Evolutionary conservation across 768 basidiomycete genomes (phyloP).

Genomic region (Kwoniella heveanensis): DNA sequence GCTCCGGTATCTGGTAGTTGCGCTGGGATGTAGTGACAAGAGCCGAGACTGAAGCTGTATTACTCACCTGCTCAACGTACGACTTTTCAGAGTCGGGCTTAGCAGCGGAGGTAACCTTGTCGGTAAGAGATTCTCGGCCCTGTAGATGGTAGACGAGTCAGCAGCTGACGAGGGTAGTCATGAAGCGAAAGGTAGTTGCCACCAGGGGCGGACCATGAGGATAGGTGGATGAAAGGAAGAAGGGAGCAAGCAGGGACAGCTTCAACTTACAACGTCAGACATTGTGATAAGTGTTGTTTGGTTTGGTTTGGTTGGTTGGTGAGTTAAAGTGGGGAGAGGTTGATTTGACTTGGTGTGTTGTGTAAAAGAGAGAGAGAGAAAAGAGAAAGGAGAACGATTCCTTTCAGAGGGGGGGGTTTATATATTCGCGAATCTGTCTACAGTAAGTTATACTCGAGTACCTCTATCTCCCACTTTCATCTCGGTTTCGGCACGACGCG

Average conservation of each 20-base stretch:
- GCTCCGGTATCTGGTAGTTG: no score
- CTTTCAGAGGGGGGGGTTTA: conserved; percentile 20
- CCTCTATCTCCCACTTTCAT: no score
- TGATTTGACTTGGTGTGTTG: conserved; percentile 9
- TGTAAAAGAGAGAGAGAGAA: conserved; percentile 16
- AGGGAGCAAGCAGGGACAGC: no score
- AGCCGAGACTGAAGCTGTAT: no score
- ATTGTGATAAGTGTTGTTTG: conserved; percentile 35
- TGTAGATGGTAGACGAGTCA: no score
- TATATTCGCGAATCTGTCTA: conserved; percentile 19
- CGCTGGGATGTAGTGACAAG: no score
- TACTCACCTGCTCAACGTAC: conserved; percentile 40
- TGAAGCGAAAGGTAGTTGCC: not conserved
- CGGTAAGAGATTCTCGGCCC: conserved; percentile 43
- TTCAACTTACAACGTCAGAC: conserved; percentile 38
- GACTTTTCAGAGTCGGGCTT: conserved; percentile 52
- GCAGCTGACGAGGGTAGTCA: no score
- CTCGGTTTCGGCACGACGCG: no score
- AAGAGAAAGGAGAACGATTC: not conserved
- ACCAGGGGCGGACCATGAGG: no score
- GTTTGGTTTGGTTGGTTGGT: conserved; percentile 19
- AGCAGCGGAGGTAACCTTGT: conserved; percentile 42
- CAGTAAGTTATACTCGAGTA: no score
- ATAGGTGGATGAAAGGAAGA: not conserved
- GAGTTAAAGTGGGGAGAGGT: not conserved